Conservation (phyloP, 2,329 filamentous ascomycete genomes). For the Colletotrichum sp. region DNA sequence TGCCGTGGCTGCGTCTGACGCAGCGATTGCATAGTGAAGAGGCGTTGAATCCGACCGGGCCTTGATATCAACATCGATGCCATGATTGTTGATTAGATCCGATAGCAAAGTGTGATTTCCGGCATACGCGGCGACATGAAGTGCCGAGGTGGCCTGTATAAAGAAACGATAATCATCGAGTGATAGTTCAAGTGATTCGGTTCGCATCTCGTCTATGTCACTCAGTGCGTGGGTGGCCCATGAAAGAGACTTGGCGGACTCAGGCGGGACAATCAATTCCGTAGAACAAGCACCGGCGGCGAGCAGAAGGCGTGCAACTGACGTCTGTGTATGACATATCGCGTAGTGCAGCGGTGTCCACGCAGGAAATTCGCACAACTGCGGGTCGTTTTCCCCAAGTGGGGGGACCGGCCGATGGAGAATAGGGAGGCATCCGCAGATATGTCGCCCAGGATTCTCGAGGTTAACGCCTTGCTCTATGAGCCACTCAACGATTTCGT, state of each 20-base stretch:
- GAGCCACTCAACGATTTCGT: background rate
- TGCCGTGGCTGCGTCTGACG: background rate
- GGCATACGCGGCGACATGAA: background rate
- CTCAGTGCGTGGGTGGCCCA: background rate
- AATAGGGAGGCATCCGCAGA: background rate
- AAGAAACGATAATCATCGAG: accelerated
- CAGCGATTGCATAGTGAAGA: background rate
- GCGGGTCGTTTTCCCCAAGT: background rate
- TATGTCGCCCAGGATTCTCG: background rate
- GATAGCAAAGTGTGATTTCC: background rate
- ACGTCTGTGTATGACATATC: background rate
- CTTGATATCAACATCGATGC: background rate
- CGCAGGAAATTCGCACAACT: background rate
- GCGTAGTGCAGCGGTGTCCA: background rate
- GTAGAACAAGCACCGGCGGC: background rate
- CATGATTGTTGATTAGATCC: background rate
- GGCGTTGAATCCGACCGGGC: background rate
- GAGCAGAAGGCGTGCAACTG: background rate
- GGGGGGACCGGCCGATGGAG: background rate
- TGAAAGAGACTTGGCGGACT: background rate
- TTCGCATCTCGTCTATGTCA: background rate
- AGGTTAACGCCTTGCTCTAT: background rate
- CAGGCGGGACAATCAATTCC: background rate
- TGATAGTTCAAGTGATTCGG: background rate
- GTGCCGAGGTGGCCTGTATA: background rate